Conservation (phyloP, 371 early-diverging fungal genomes). For the Amoeboaphelidium protococcarum region DNA sequence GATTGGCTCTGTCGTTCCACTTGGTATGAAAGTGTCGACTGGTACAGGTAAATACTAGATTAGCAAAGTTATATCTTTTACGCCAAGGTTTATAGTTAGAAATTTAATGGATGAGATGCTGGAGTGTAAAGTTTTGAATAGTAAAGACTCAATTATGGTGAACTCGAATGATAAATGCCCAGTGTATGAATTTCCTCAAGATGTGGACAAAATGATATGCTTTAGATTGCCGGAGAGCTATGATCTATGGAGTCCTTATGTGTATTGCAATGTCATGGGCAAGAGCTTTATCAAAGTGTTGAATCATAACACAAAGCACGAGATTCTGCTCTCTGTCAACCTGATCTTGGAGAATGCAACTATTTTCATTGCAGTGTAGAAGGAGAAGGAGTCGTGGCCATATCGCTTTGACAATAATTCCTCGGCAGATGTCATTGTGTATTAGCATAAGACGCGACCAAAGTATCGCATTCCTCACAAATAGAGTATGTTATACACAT, state of each 20-base stretch:
- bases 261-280: not conserved
- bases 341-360: slow-evolving; percentile 59
- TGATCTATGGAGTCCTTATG: not conserved
- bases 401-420: slow-evolving; percentile 66
- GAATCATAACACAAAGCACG: slow-evolving; percentile 10
- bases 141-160: slow-evolving; percentile 20
- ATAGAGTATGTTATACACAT: slow-evolving; percentile 52
- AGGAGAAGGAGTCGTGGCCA: no score
- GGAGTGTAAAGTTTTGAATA: slow-evolving; percentile 38
- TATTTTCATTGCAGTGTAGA: slow-evolving; percentile 37
- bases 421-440: slow-evolving; percentile 40
- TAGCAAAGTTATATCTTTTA: slow-evolving; percentile 61
- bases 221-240: not conserved
- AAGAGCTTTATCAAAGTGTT: not conserved
- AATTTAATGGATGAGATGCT: slow-evolving; percentile 44
- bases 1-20: slow-evolving; percentile 30
- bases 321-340: slow-evolving; percentile 40
- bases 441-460: slow-evolving; percentile 27
- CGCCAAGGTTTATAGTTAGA: slow-evolving; percentile 62
- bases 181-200: slow-evolving; percentile 31
- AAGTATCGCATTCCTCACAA: slow-evolving; percentile 31
- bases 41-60: slow-evolving; percentile 28
- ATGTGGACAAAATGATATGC: slow-evolving; percentile 16
- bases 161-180: slow-evolving; percentile 30
- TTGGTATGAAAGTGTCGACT: slow-evolving; percentile 61